Percentiles rank a stretch among this genome's conserved stretches.
Evolutionary conservation across 108 stramenopile species (phyloP).

Genomic region (Mayamaea pseudoterrestris): DNA sequence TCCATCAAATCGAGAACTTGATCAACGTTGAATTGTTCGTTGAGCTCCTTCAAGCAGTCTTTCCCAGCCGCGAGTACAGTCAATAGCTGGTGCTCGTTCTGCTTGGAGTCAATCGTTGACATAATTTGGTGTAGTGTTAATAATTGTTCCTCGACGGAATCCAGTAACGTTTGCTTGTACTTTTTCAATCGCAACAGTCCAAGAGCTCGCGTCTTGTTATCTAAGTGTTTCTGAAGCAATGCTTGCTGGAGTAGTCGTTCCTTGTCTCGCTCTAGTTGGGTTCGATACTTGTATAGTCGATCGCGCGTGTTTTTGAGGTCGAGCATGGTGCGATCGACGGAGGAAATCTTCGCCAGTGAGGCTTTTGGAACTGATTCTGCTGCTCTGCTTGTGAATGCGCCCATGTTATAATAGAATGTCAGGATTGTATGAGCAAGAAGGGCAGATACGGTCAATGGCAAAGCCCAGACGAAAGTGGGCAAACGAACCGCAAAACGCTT

Average conservation of each 20-base stretch:
- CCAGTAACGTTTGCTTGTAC: constrained; percentile 61
- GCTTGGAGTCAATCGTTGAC: constrained; percentile 69
- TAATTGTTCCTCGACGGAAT: constrained; percentile 60
- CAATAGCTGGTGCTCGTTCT: constrained; percentile 67
- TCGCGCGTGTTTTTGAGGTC: constrained; percentile 89
- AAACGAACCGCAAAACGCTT: too few species aligned
- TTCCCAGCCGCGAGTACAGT: constrained; percentile 63
- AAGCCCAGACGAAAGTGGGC: too few species aligned
- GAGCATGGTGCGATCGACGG: constrained; percentile 73
- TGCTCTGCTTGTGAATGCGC: too few species aligned
- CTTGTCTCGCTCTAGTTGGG: constrained; percentile 48
- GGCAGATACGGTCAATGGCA: too few species aligned
- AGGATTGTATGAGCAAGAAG: too few species aligned
- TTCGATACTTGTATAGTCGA: constrained; percentile 53
- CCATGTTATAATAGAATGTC: too few species aligned
- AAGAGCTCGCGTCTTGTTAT: constrained; percentile 53
- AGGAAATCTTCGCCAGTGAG: too few species aligned
- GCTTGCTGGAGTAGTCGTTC: constrained; percentile 53
- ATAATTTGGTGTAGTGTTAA: constrained; percentile 78
- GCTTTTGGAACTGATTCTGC: too few species aligned
- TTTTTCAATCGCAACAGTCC: constrained; percentile 57
- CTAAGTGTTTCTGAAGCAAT: constrained; percentile 41
- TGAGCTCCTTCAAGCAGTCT: constrained; percentile 76
- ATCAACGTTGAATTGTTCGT: constrained; percentile 78
- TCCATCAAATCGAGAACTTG: constrained; percentile 89